A percentile compares a stretch with the other conserved stretches of the same genome.
These are phyloP conservation scores for Apiospora pterosperma DNA, from an alignment of 2,329 filamentous ascomycete genomes.

Conservation along the genomic window DNA sequence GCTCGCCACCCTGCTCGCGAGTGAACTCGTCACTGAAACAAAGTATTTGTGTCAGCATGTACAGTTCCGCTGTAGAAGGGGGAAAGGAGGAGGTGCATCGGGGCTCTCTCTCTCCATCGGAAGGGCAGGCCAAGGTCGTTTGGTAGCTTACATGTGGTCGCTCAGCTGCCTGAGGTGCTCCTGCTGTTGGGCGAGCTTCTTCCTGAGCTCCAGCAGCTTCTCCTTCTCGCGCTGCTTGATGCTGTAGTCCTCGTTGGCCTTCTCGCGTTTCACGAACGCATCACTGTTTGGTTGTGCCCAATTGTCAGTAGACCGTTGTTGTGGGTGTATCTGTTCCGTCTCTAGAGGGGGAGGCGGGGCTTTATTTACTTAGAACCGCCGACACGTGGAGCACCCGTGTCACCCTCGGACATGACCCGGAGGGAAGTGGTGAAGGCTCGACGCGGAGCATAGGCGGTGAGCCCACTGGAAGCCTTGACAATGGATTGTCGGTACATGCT, in stretches of 20 bases:
- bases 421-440: conserved; percentile 62
- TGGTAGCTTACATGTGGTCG: conserved; percentile 71
- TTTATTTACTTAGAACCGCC: conserved; percentile 51
- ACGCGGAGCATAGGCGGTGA: conserved; percentile 45
- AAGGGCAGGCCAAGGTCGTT: background rate
- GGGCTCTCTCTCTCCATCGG: background rate
- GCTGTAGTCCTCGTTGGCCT: conserved; percentile 79
- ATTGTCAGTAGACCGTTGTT: conserved; percentile 15
- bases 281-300: conserved; percentile 57
- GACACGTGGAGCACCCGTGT: conserved; percentile 60
- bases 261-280: conserved; percentile 88
- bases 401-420: conserved; percentile 65
- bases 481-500: conserved; percentile 68
- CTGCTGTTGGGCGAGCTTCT: conserved; percentile 73
- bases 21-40: conserved; percentile 69
- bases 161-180: conserved; percentile 81
- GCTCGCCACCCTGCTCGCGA: conserved; percentile 66
- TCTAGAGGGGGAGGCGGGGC: conserved; percentile 24
- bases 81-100: background rate
- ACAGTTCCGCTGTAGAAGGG: background rate
- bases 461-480: conserved; percentile 52
- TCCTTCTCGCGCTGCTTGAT: conserved; percentile 85
- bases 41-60: conserved; percentile 6
- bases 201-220: conserved; percentile 77
- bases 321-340: background rate